Base-by-base conservation (phyloP, 2,329 filamentous ascomycete genomes). In the Bipolaris zeicola region DNA sequence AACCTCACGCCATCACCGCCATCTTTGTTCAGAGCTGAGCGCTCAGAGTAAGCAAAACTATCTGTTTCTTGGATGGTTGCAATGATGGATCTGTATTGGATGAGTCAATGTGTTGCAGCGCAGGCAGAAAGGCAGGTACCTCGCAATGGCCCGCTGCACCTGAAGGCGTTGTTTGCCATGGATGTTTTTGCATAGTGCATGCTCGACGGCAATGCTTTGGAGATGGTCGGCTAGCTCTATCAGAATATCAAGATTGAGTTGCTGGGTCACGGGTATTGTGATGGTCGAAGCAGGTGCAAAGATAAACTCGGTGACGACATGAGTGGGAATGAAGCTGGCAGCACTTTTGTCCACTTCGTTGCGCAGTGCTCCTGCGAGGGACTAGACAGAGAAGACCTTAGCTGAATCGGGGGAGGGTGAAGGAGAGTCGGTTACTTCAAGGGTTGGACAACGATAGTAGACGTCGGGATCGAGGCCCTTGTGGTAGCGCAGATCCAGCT, bases 31-130 rank as follows among this genome's bases (percentile, higher is more conserved):
- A 59, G 58, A 3, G 67, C 70, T 26, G 68, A 66, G 26, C 72
- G 68, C 50, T 76, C 73, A 10, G 58, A 56, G 56, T 76, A 76
- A 20, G 61, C 68, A 63, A 73, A 76, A 1, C 69, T 68, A 54
- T 76, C 74, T 5, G 68, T 68, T 1, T 60, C 61, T 41, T 71
- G 65, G 38, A 77, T 66, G 6, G 67, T 58, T 38, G 67, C 64
- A 22, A 76, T 58, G 28, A 76, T 71, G 10, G 63, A 69, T 24
- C 66, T 68, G 36, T 22, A 26, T 16, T 18, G 45, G 45, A 28
- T 64, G 34, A 61, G 58, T 50, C 7, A 22, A 22, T 10, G 37
- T 46, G 44, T 16, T 37, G 50, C 11, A 22, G n/a, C 22, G 38
- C 18, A 41, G 16, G 8, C 18, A 2, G 8, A 51, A 3, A 22